Conservation (phyloP, 306 rosid genomes). For the Spatholobus suberectus region DNA sequence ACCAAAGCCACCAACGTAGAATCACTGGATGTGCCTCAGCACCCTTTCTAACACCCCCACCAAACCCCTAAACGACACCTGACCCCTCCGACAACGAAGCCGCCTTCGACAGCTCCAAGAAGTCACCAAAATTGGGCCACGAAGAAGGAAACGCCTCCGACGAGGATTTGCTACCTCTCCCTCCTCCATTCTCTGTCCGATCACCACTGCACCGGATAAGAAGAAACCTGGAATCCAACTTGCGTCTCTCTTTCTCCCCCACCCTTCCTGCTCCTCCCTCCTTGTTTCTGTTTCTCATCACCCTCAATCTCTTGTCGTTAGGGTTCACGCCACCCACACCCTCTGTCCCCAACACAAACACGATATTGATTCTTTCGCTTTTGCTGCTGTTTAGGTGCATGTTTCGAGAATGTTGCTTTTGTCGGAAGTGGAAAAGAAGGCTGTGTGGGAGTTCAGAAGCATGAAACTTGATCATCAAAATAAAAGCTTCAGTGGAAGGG, state of each 20-base stretch:
- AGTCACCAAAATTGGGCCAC: no score
- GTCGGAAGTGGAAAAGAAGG: constrained; percentile 46
- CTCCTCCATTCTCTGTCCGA: no score
- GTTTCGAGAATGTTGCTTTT: constrained; percentile 61
- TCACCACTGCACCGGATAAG: no score
- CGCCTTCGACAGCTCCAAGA: no score
- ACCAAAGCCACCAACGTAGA: no score
- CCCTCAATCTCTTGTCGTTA: constrained; percentile 31
- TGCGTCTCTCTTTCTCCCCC: constrained; percentile 24
- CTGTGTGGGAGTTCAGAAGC: constrained; percentile 41
- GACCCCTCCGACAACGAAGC: no score
- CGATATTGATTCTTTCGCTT: neutral
- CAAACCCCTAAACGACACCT: no score
- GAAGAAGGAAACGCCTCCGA: no score
- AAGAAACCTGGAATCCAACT: no score
- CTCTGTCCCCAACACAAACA: constrained; percentile 41
- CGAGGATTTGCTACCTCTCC: no score
- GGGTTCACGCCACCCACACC: constrained; percentile 20
- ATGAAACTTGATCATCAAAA: neutral
- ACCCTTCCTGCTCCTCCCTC: constrained; percentile 5
- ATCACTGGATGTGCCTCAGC: no score
- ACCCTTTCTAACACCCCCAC: no score
- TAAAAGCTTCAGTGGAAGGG: constrained; percentile 45
- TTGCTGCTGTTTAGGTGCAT: constrained; percentile 35
- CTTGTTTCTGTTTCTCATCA: constrained; percentile 40